These are phyloP conservation scores for Chamaecrista fasciculata DNA, from an alignment of 306 rosid species.

Conservation along the genomic window DNA sequence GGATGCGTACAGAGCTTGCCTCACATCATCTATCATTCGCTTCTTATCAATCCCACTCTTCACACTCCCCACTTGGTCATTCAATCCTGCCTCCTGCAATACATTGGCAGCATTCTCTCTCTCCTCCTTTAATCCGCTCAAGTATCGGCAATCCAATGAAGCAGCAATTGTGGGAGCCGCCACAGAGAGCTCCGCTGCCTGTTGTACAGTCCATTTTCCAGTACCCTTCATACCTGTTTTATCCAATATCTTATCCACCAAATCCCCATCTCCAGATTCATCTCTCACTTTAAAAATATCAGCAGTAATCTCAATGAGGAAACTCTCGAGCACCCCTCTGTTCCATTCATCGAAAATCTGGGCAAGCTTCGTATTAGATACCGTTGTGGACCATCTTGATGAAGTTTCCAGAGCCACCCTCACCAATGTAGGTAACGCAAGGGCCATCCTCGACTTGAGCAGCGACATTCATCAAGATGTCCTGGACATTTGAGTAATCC, in stretches of 20 bases:
- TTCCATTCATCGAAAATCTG: slow-evolving; percentile 83
- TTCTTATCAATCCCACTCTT: slow-evolving; percentile 68
- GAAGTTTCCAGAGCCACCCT: slow-evolving; percentile 88
- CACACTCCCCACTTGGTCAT: slow-evolving; percentile 44
- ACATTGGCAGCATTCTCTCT: slow-evolving; percentile 70
- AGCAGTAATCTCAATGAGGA: slow-evolving; percentile 76
- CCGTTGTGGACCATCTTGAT: slow-evolving; percentile 97
- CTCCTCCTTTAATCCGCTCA: slow-evolving; percentile 93
- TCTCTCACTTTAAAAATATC: slow-evolving; percentile 87
- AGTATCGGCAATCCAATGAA: slow-evolving; percentile 73
- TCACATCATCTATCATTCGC: slow-evolving; percentile 82
- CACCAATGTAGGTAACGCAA: slow-evolving; percentile 81
- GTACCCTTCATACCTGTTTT: slow-evolving; percentile 97
- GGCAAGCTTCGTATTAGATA: slow-evolving; percentile 76
- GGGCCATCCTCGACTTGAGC: slow-evolving; percentile 97
- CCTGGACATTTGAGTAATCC: slow-evolving; percentile 65
- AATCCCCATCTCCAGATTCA: slow-evolving; percentile 53
- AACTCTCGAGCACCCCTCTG: slow-evolving; percentile 83
- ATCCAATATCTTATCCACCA: slow-evolving; percentile 88
- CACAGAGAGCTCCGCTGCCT: slow-evolving; percentile 87
- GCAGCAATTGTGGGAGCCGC: slow-evolving; percentile 94
- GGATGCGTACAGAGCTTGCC: slow-evolving; percentile 91
- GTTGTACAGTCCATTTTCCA: slow-evolving; percentile 96
- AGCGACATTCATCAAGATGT: slow-evolving; percentile 66
- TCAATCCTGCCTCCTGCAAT: slow-evolving; percentile 76